phyloP scores from a whole-genome alignment of 2,329 filamentous ascomycete species.

The Venturiaceae sp. region DNA sequence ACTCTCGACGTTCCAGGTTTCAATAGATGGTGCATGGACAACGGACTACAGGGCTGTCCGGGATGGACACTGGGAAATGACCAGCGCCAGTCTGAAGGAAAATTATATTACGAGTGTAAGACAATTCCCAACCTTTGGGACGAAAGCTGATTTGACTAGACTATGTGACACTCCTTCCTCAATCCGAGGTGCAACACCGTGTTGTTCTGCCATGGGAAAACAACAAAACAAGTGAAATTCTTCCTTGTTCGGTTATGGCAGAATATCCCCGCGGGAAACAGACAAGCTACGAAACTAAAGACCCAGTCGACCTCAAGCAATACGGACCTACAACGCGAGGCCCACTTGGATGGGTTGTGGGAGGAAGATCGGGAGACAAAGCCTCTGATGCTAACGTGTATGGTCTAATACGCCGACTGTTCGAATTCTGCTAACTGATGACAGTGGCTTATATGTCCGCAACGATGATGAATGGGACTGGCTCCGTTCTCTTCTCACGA shows the following conservation, averaged over 20 bases:
- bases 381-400: neutral
- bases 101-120: conserved; percentile 10
- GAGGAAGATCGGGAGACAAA: conserved; percentile 4
- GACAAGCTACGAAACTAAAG: neutral
- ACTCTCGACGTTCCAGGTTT: conserved; percentile 7
- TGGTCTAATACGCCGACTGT: no score
- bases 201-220: neutral
- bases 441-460: conserved; percentile 13
- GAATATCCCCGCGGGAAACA: neutral
- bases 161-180: conserved; percentile 14
- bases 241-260: neutral
- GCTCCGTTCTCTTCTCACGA: conserved; percentile 15
- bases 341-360: neutral
- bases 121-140: conserved; percentile 20
- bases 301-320: neutral
- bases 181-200: neutral
- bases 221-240: neutral
- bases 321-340: conserved; percentile 1
- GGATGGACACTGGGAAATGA: neutral
- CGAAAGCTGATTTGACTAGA: conserved; percentile 21
- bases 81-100: neutral
- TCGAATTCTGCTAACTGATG: no score
- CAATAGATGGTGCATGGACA: conserved; percentile 10
- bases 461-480: conserved; percentile 19
- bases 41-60: conserved; percentile 2